A percentile compares a stretch with the other conserved stretches of the same genome.
These are phyloP conservation scores for Elsinoe necatrix DNA, from an alignment of 2,329 filamentous ascomycete species.

Conservation along the genomic window DNA sequence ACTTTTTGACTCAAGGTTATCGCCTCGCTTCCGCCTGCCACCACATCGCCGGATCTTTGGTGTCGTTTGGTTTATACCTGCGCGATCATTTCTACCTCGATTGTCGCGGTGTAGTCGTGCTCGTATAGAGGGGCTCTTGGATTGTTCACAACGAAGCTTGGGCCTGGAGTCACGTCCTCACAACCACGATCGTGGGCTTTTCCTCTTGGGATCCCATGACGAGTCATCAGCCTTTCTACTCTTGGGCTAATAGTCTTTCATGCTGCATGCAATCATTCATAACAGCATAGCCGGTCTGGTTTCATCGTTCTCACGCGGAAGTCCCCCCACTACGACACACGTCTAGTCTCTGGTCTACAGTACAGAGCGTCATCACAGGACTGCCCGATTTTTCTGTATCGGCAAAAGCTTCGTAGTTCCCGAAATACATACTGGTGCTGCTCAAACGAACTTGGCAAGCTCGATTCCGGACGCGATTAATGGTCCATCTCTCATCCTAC, in stretches of 20 bases:
- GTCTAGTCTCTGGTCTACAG: not conserved
- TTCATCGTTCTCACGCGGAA: not conserved
- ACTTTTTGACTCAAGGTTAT: constrained; percentile 9
- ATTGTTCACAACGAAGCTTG: not conserved
- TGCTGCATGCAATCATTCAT: not conserved
- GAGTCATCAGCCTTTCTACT: not conserved
- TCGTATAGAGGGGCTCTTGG: not conserved
- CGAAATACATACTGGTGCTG: not conserved
- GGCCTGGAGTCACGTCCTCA: not conserved
- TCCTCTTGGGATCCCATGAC: not conserved
- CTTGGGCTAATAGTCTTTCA: not conserved
- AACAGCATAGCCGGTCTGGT: not conserved
- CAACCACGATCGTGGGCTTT: not conserved
- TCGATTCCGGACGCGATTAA: not conserved
- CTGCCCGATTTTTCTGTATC: not conserved
- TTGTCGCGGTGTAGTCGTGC: not conserved
- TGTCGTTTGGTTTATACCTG: not conserved
- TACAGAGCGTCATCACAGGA: not conserved
- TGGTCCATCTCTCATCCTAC: not conserved
- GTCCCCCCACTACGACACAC: not conserved
- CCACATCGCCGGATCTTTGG: not conserved
- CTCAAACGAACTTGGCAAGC: not conserved
- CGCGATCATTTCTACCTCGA: not conserved
- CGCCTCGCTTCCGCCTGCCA: not conserved
- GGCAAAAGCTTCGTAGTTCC: too few relatives aligned